Evolutionary conservation across 2,329 filamentous ascomycete genomes (phyloP), one percentile per base, ranked within the genome.

Genomic region (Phaeosphaeria sp.): DNA sequence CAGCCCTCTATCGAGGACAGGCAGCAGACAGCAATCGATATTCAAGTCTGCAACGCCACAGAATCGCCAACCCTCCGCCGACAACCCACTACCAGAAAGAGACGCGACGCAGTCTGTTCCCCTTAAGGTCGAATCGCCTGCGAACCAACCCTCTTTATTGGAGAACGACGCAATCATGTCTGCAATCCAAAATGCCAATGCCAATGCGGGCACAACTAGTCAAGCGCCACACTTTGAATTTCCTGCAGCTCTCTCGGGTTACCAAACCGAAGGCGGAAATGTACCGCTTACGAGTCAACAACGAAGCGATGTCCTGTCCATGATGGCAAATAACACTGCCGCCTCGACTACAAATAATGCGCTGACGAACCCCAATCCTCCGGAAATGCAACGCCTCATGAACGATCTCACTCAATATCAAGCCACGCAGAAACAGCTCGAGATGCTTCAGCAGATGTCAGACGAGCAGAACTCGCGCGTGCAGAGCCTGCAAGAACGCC

Each of bases 401-500:
- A 83, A 84, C 1, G 79, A 81, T 15, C 79, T 92, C 20, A 82
- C 86, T 50, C 84, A 88, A 40, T 85, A 95, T 60, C 86, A 83
- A 46, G 86, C 86, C 59, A 93, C 90, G 4, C 85, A 90, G 60
- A 83, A 89, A 15, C 91, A 96, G 61, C 85, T 97, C 25, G 91
- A 95, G 51, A 85, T 90, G 27, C 83, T 98, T 2, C 87, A 91
- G 61, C 89, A 89, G 44, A 82, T 97, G 68, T 91, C 96, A 72
- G 86, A 87, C 22, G 88, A 94, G 58, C 93, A 97, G 69, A 88
- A 90, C 59, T 84, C 84, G 48, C 90, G 91, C 49, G 90, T 97
- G 1, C 87, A 91, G 60, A 87, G 91, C 56, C 82, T 97, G 9
- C 88, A 88, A 51, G 88, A 87, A 54, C 80, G 92, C 17, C 83